Base-by-base conservation (phyloP, 768 basidiomycete species). In the Candolleomyces eurysporus region DNA sequence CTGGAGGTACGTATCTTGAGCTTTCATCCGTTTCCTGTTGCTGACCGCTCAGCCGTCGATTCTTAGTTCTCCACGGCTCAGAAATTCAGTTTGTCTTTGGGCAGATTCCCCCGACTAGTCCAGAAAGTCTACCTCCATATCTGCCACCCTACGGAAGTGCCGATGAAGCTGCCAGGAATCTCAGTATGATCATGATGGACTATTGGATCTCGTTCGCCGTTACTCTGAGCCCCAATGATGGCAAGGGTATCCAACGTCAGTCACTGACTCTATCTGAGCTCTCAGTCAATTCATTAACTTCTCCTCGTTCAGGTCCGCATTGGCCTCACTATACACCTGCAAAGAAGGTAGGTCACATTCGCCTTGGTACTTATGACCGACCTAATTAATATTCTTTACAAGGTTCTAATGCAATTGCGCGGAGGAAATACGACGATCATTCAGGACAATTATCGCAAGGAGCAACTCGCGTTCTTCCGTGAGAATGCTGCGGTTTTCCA, bases 201-300 rank as follows among this genome's bases (percentile, higher is more conserved):
- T 79, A 78, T 59, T 79, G 76, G 78, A 70, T 79, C 9, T 79
- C 78, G 4, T 79, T 78, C 54, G 72, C 73, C 1, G 75, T 70
- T 3, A 72, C 69, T 39, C 62, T 79, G 43, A 69, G 76, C 59
- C 78, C 77, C 4, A 79, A 79, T 62, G 78, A 79, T 52, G 70
- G 71, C 2, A 67, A 63, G 21, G 77, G 78, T 16, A 50, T 36
- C 11, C 36, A 36, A 36, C 36, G 36, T 36, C 56, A 42, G 21
- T 65, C 55, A 73, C 76, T 76, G 60, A 53, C 71, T 67, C 14
- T 42, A 56, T 58, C 11, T 17, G 22, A 32, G 8, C 11, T 36
- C 11, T 36, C 8, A 48, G 11, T 4, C 7, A 13, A 57, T 14
- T 30, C 14, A 39, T 49, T 31, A 46, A 46, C 45, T 11, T 36